Conservation (phyloP, 2,329 filamentous ascomycete genomes). For the Sclerotinia minor region DNA sequence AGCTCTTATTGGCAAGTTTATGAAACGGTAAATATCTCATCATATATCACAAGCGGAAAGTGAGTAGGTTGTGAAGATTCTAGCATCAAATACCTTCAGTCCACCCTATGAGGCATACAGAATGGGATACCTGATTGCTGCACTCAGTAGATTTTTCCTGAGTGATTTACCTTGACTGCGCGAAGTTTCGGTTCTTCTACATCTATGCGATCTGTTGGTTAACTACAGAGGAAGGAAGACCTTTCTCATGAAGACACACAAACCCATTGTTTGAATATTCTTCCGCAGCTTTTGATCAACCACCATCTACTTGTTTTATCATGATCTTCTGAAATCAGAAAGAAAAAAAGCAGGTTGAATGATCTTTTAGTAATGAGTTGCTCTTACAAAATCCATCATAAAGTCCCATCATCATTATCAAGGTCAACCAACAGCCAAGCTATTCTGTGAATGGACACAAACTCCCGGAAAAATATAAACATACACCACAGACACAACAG, state of each 20-base stretch:
- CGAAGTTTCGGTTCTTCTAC: too few species aligned
- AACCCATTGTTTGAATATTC: background rate
- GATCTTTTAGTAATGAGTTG: background rate
- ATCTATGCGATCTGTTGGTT: background rate
- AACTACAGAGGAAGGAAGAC: background rate
- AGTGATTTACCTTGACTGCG: background rate
- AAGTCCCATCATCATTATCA: background rate
- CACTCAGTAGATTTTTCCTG: background rate
- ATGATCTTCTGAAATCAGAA: too few species aligned
- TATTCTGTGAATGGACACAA: background rate
- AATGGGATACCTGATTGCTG: background rate
- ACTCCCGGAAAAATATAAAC: background rate
- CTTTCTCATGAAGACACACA: background rate
- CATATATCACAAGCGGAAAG: background rate
- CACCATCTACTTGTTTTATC: background rate
- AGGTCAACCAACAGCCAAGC: background rate
- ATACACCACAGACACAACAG: background rate
- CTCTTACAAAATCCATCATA: background rate
- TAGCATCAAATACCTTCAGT: background rate
- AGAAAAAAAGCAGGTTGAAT: background rate
- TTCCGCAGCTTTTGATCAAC: too few species aligned
- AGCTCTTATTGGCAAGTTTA: background rate
- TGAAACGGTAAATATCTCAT: constrained; percentile 1
- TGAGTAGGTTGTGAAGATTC: background rate
- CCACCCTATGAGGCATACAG: too few species aligned